These are phyloP conservation scores for Dillenia turbinata DNA, from an alignment of 164 flowering plant genomes.

Conservation along the genomic window DNA sequence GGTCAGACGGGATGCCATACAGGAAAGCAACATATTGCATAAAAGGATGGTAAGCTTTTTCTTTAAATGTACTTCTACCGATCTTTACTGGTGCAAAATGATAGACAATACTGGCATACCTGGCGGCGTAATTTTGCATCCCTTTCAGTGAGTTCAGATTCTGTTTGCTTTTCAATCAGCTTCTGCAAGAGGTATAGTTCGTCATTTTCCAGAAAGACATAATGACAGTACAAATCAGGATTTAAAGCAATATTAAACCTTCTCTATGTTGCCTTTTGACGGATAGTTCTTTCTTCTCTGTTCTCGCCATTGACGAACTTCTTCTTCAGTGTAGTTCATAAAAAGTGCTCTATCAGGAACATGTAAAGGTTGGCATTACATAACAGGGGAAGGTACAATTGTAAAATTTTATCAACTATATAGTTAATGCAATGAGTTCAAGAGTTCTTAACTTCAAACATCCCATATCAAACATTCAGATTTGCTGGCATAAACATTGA, in stretches of 20 bases:
- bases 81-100: background rate
- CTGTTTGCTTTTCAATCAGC: conserved; percentile 19
- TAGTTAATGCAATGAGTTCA: too few relatives aligned
- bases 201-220: conserved; percentile 5
- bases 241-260: conserved; percentile 34
- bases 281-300: conserved; percentile 74
- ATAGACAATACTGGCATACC: conserved; percentile 34
- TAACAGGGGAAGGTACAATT: background rate
- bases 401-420: too few relatives aligned
- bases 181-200: conserved; percentile 37
- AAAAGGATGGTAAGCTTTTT: too few relatives aligned
- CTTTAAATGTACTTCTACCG: background rate
- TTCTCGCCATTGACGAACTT: conserved; percentile 84
- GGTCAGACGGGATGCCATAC: background rate
- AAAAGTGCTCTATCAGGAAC: conserved; percentile 27
- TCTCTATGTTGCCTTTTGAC: conserved; percentile 41
- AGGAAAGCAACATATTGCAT: background rate
- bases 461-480: too few relatives aligned
- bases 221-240: background rate
- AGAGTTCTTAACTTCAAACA: too few relatives aligned
- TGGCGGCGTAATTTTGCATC: conserved; percentile 51
- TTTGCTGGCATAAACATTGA: too few relatives aligned
- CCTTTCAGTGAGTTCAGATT: conserved; percentile 24
- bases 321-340: conserved; percentile 62
- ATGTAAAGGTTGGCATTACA: background rate